Base-by-base conservation (phyloP, 163 green algal species). In the Chlamydomonas reinhardtii region DNA sequence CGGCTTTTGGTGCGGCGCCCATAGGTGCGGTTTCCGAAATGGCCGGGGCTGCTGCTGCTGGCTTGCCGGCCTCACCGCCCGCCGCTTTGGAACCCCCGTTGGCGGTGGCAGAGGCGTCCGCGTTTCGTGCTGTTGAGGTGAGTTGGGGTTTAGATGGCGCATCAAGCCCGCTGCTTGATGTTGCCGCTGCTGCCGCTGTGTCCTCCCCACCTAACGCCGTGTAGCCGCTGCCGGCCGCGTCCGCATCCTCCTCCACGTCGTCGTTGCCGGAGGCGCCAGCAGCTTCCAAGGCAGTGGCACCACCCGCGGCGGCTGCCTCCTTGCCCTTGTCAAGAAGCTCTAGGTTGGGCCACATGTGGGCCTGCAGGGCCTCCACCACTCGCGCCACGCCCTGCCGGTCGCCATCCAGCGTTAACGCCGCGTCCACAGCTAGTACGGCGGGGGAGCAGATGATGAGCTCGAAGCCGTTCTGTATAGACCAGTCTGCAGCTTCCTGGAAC, bases 341-440 rank as follows among this genome's bases (percentile, higher is more conserved):
- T 82, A 96, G 71, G 35, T 91, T 90, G 0, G 94, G 90, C 94
- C 94, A 97, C 75, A 90, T 89, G 74, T 97, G 91, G 16, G 94
- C 92, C n/a, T 97, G 77, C 48, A 97, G 83, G 0, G 92, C 94
- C 70, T 94, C 91, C 0, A 87, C 62, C 2, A 96, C 76, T 0
- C 94, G 89, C 5, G 71, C 62, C n/a, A 94, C 37, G 0, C 93
- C 94, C 25, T 94, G 89, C 74, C 37, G 77, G 39, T 90, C 87
- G 3, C 87, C 89, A 48, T 93, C 89, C 0, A 90, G 71, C 54
- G 65, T 5, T 34, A 93, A 81, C 16, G 61, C 27, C 5, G 82
- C 85, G n/a, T 91, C 93, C 4, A 35, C 22, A 4, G 35, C 31
- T 16, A 80, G 77, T 27, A 68, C 31, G 9, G 43, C 35, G 24